Percentiles rank a stretch among this genome's conserved stretches.
These are phyloP conservation scores for Emydomyces testavorans DNA, from an alignment of 2,329 filamentous ascomycete species.

Conservation along the genomic window DNA sequence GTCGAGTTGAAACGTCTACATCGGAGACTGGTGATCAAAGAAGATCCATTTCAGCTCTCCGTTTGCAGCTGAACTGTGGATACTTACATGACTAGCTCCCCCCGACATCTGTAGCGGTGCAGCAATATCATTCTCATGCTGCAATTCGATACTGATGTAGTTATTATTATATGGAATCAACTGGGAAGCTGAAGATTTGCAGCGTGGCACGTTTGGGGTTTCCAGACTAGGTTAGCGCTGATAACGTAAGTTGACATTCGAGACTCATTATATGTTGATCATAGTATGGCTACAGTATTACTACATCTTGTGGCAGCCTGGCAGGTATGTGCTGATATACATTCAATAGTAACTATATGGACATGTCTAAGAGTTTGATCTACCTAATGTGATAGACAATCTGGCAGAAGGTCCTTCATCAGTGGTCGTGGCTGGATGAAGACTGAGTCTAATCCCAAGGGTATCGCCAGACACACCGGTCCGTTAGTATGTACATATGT, in stretches of 20 bases:
- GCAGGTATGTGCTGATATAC: too few relatives aligned
- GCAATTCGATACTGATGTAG: background rate
- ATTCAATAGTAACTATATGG: too few relatives aligned
- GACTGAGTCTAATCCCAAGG: too few relatives aligned
- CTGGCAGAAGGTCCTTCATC: too few relatives aligned
- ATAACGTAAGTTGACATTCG: background rate
- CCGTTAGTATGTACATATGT: too few relatives aligned
- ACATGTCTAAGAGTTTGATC: too few relatives aligned
- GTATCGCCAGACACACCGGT: too few relatives aligned
- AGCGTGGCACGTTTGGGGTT: slow-evolving; percentile 7
- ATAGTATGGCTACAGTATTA: background rate
- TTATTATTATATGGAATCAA: too few relatives aligned
- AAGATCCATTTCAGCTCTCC: background rate
- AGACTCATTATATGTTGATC: background rate
- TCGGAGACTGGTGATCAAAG: background rate
- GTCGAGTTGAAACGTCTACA: too few relatives aligned
- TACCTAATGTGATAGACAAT: too few relatives aligned
- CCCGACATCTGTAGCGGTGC: background rate
- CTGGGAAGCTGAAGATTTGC: background rate
- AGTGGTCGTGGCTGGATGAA: too few relatives aligned
- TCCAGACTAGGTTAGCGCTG: slow-evolving; percentile 1
- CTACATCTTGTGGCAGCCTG: background rate
- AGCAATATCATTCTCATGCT: background rate
- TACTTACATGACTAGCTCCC: background rate
- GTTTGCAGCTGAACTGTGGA: background rate